Percentiles rank a stretch among this genome's conserved stretches.
Conservation (phyloP, 1,284 basidiomycete species). For the Pterulicium gracile region DNA sequence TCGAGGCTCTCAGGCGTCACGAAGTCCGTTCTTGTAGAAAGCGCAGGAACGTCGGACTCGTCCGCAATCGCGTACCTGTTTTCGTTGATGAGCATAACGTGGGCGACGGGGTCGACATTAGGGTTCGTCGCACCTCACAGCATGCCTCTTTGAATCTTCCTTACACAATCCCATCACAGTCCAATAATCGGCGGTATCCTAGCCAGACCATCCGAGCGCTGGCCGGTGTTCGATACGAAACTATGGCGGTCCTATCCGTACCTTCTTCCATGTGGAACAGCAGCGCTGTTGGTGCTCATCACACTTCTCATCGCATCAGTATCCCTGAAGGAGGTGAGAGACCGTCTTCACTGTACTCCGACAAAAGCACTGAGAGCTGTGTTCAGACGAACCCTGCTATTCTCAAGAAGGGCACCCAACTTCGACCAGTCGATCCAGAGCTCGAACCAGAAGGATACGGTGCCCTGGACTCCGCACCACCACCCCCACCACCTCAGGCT, state of each 20-base stretch:
- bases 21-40: constrained; percentile 2
- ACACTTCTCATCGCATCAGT: neutral
- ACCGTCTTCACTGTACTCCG: constrained; percentile 1
- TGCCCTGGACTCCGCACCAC: neutral
- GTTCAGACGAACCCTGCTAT: neutral
- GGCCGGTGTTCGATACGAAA: constrained; percentile 1
- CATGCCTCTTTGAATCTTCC: neutral
- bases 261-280: constrained; percentile 2
- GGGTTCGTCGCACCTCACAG: constrained; percentile 2
- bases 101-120: constrained; percentile 3
- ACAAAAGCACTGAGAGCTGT: neutral
- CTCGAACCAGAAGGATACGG: neutral
- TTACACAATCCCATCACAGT: neutral
- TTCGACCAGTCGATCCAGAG: neutral
- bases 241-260: neutral
- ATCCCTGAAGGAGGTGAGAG: constrained; percentile 1
- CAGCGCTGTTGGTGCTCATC: neutral
- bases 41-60: constrained; percentile 7
- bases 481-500: neutral
- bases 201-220: neutral
- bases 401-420: neutral
- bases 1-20: neutral
- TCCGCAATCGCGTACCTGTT: constrained; percentile 8
- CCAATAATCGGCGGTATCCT: constrained; percentile 2
- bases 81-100: constrained; percentile 7